Conservation (phyloP, 2,329 filamentous ascomycete species). For the Aspergillus caelatus region DNA sequence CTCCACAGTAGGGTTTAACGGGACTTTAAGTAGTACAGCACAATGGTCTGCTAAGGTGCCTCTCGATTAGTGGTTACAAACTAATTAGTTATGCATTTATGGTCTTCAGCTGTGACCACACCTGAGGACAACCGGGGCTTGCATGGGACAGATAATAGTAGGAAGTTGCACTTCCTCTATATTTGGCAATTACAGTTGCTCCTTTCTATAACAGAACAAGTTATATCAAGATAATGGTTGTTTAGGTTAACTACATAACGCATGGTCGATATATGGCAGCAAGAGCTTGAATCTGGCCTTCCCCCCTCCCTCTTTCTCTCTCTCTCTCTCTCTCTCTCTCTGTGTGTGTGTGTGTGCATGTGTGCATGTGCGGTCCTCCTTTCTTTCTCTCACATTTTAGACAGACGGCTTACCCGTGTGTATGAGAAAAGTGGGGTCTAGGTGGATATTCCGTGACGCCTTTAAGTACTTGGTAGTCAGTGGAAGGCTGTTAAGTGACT, state of each 20-base stretch:
- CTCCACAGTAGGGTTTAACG: constrained; percentile 12
- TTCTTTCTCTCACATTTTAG: too few species aligned
- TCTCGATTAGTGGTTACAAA: background rate
- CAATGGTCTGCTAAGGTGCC: background rate
- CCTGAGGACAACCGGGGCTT: background rate
- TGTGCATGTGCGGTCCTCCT: too few species aligned
- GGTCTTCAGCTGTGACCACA: background rate
- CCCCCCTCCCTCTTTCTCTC: background rate
- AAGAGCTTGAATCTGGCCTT: background rate
- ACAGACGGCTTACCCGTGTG: constrained; percentile 13
- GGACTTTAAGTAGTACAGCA: background rate
- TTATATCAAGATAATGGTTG: background rate
- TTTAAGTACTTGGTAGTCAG: background rate
- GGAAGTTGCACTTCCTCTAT: background rate
- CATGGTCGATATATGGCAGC: background rate
- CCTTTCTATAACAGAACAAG: background rate
- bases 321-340: background rate
- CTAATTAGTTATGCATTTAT: background rate
- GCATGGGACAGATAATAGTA: background rate
- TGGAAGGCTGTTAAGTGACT: constrained; percentile 21
- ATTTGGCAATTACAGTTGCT: background rate
- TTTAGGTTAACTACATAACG: background rate
- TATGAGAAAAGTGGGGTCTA: constrained; percentile 31
- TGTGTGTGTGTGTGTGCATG: background rate
- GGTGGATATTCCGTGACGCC: background rate